Base-by-base conservation (phyloP, 164 flowering plant genomes). In the Vitis labrusca region DNA sequence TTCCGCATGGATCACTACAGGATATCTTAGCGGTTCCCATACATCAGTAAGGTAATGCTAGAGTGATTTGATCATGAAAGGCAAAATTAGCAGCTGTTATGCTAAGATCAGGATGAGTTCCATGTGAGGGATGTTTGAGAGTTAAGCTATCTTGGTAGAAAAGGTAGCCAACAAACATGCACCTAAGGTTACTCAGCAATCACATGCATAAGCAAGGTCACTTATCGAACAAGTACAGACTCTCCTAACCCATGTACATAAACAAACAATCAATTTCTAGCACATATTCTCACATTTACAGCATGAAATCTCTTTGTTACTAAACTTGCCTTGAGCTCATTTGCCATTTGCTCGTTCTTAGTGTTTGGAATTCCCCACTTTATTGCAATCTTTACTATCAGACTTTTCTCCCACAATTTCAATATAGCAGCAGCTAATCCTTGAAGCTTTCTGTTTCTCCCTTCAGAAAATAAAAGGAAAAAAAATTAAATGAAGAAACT, bases 361-460 rank as follows among this genome's bases (percentile, higher is more conserved):
- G 91, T 89, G 76, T 93, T 90, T 53, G 76, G 90, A 75, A 79
- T 68, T 29, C 99, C 98, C 84, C 77, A 88, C 84, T 95, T 95
- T 55, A 95, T 66, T 57, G 99, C 97, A 82, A 95, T 90, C 85
- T 92, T 95, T 67, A 77, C 97, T 50, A 95, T 80, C 61, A 72
- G 79, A 73, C 89, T 81, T 76, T 87, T 91, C 79, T 91, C 93
- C 99, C 99, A 95, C 78, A 95, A 75, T 77, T 93, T 91, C 53
- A 93, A 64, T 52, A 95, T 89, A 53, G 97, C 94, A 72, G 85
- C 81, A 72, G 99, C 99, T 71, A 95, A 76, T 54, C 99, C 98
- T 79, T 95, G 98, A 74, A 91, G 93, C 69, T 73, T 83, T 61
- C 84, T 83, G 84, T 95, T 95, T 75, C 91, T 86, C 61, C 99